Evolutionary conservation across 345 rosid species (phyloP), one percentile per base, ranked within the genome.

Genomic region (Pelargonium nanum): DNA sequence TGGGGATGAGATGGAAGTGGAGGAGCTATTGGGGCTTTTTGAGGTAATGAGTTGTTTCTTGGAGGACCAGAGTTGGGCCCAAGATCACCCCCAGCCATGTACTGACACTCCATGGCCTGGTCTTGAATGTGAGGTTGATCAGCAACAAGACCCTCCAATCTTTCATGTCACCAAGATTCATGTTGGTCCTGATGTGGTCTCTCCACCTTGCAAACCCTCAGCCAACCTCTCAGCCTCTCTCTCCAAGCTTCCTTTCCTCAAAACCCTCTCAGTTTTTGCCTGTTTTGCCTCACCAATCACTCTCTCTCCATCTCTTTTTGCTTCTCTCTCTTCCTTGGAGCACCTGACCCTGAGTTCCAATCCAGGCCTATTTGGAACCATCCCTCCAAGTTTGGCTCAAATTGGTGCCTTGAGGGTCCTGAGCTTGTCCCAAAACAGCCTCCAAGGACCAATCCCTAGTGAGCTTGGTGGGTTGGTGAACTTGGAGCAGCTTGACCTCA

Each of bases 101-200:
- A 72, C 70, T n/a, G 74, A 77, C 57, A 80, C 81, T 7, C 84
- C 76, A 67, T 77, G 84, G 84, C 81, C 78, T 65, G 80, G 80
- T 20, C 56, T 77, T 60, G 74, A 70, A 57, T 80, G 81, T 66
- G 81, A 77, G 75, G 56, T 74, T 56, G 69, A 65, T 55, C 30
- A 61, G 2, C 64, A 61, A 10, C 59, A 69, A 55, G 65, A 67
- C 62, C 65, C 69, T 53, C 57, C 62, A 44, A 45, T 63, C 51
- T 74, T 77, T 61, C 84, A 77, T 72, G 72, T 80, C 54, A 75
- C 81, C 0, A 62, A 57, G 53, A 68, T 77, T 63, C 81, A 80
- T 54, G 26, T 80, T 56, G 80, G 78, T 9, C 76, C 80, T 63
- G 80, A 80, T 64, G 58, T 75, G 70, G 26, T 60, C 50, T 23